Percentiles rank a stretch among this genome's conserved stretches.
Conservation (phyloP, 2,329 filamentous ascomycete species). For the Apiospora malaysiana region DNA sequence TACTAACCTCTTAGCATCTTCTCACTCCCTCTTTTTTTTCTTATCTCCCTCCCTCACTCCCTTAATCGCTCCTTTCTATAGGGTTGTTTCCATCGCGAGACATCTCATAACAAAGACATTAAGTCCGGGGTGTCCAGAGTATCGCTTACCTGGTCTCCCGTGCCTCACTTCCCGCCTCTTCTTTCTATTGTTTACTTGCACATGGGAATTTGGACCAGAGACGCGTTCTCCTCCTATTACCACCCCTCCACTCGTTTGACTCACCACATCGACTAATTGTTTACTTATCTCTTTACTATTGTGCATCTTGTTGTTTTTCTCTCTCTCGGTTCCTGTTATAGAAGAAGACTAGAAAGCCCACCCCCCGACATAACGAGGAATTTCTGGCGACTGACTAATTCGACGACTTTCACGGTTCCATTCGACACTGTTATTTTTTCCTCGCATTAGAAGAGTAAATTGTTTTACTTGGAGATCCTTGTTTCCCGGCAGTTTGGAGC, state of each 20-base stretch:
- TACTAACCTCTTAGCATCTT: slow-evolving; percentile 7
- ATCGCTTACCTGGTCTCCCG: slow-evolving; percentile 24
- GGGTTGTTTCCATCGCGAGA: slow-evolving; percentile 29
- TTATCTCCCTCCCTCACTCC: slow-evolving; percentile 26
- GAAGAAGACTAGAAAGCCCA: slow-evolving; percentile 7
- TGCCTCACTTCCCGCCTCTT: slow-evolving; percentile 23
- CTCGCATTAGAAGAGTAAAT: slow-evolving; percentile 7
- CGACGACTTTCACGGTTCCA: slow-evolving; percentile 5
- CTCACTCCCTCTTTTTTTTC: slow-evolving; percentile 14
- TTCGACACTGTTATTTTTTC: slow-evolving; percentile 3
- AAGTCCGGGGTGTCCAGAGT: slow-evolving; percentile 19
- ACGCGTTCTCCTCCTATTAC: slow-evolving; percentile 10
- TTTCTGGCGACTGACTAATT: slow-evolving; percentile 13
- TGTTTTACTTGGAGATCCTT: slow-evolving; percentile 7
- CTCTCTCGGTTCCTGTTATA: background rate
- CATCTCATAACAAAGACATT: slow-evolving; percentile 30
- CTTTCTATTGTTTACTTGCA: slow-evolving; percentile 23
- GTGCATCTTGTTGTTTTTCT: slow-evolving; percentile 4
- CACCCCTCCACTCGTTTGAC: slow-evolving; percentile 18
- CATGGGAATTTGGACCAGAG: slow-evolving; percentile 14
- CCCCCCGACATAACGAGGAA: background rate
- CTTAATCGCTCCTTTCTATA: slow-evolving; percentile 28
- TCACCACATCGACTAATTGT: slow-evolving; percentile 19
- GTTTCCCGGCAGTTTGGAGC: slow-evolving; percentile 4
- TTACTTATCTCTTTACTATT: slow-evolving; percentile 18